Evolutionary conservation across 768 basidiomycete genomes (phyloP).

Genomic region (Xerocomus spinulosus): DNA sequence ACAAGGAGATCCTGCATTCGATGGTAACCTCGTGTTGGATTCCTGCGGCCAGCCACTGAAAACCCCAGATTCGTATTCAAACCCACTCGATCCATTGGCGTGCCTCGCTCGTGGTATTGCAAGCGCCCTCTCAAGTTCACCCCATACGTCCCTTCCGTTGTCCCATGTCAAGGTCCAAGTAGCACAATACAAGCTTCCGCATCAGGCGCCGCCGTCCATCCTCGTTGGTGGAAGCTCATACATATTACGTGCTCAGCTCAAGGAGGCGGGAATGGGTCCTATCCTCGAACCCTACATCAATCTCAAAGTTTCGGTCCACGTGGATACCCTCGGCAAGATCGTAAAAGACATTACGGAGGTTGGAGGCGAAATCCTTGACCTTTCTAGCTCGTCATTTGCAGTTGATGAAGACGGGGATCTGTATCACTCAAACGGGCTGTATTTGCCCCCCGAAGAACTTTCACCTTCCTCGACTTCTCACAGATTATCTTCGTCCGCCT

Average conservation of each 20-base stretch:
- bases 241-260: constrained; percentile 58
- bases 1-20: constrained; percentile 65
- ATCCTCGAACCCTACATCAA: constrained; percentile 75
- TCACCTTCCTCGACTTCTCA: constrained; percentile 60
- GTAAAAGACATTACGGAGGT: constrained; percentile 83
- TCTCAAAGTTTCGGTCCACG: constrained; percentile 63
- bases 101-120: constrained; percentile 65
- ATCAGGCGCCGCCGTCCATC: constrained; percentile 43
- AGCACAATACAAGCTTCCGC: constrained; percentile 39
- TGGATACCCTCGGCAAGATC: constrained; percentile 68
- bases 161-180: constrained; percentile 61
- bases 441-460: constrained; percentile 69
- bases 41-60: constrained; percentile 47
- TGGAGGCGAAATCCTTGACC: constrained; percentile 72
- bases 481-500: constrained; percentile 23
- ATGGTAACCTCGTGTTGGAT: constrained; percentile 70
- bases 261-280: constrained; percentile 61
- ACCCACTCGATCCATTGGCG: constrained; percentile 41
- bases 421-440: constrained; percentile 60
- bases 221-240: constrained; percentile 61
- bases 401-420: constrained; percentile 37
- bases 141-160: constrained; percentile 68
- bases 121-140: constrained; percentile 71
- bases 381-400: constrained; percentile 38
- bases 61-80: constrained; percentile 45